These are phyloP conservation scores for Casuarina equisetifolia DNA, from an alignment of 306 rosid species.

Conservation along the genomic window DNA sequence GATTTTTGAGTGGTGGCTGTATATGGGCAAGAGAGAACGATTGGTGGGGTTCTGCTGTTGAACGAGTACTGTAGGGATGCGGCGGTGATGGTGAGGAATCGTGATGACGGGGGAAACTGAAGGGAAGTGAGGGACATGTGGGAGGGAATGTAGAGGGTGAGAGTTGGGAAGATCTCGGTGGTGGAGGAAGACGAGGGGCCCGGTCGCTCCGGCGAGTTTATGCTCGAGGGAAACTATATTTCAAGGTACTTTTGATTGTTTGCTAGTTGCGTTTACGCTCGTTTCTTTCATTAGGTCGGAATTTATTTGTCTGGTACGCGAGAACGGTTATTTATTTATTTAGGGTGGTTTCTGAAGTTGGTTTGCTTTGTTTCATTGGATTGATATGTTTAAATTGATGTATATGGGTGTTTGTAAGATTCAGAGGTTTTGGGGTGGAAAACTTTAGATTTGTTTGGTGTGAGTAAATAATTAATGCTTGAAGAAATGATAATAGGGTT, in stretches of 20 bases:
- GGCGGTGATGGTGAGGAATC: conserved; percentile 61
- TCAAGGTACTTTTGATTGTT: conserved; percentile 46
- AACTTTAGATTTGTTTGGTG: no score
- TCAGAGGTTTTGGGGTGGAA: not conserved
- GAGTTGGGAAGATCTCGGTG: conserved; percentile 70
- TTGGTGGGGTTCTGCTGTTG: conserved; percentile 76
- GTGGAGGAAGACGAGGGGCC: conserved; percentile 35
- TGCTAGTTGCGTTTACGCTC: not conserved
- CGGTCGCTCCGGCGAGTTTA: conserved; percentile 52
- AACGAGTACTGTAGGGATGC: conserved; percentile 68
- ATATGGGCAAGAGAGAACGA: conserved; percentile 71
- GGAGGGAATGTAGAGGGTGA: conserved; percentile 55
- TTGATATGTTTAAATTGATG: not conserved
- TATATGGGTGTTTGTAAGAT: not conserved
- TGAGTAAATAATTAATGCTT: not conserved
- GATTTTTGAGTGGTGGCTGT: conserved; percentile 96
- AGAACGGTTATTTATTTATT: no score
- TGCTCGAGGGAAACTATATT: conserved; percentile 72
- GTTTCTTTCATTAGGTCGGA: not conserved
- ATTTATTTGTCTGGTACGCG: no score
- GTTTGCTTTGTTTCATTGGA: not conserved
- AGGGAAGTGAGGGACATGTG: conserved; percentile 73
- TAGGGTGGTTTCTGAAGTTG: not conserved
- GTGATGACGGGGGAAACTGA: conserved; percentile 48
- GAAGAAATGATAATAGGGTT: not conserved